Evolutionary conservation across 148 eudicot genomes (phyloP).

Genomic region (Mesembryanthemum crystallinum): DNA sequence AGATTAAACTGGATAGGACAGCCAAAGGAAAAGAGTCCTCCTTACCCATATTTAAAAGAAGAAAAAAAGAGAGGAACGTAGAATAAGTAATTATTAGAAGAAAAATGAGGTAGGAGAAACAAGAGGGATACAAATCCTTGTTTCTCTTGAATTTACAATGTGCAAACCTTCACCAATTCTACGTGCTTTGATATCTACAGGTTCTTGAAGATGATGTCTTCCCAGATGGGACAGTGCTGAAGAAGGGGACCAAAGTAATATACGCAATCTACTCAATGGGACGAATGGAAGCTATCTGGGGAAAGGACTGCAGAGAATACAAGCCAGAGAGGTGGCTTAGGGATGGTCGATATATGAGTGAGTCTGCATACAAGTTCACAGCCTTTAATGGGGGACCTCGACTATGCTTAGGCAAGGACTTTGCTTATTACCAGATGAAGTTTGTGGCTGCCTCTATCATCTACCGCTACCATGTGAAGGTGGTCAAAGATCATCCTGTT

Average conservation of each 20-base stretch:
- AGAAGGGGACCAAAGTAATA: conserved; percentile 83
- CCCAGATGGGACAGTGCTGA: conserved; percentile 82
- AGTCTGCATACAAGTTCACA: conserved; percentile 88
- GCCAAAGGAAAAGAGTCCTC: too few relatives aligned
- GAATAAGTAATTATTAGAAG: too few relatives aligned
- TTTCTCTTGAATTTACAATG: not conserved
- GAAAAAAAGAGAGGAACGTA: too few relatives aligned
- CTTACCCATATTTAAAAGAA: too few relatives aligned
- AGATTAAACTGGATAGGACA: too few relatives aligned
- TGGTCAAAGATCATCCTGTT: conserved; percentile 58
- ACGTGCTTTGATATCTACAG: conserved; percentile 30
- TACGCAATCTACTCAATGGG: conserved; percentile 95
- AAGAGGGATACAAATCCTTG: not conserved
- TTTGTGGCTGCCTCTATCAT: conserved; percentile 82
- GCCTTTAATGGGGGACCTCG: conserved; percentile 98
- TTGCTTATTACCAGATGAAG: conserved; percentile 97
- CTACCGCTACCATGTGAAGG: conserved; percentile 57
- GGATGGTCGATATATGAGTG: conserved; percentile 78
- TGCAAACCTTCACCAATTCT: not conserved
- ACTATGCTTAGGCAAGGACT: conserved; percentile 90
- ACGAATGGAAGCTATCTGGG: conserved; percentile 95
- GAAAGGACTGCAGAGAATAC: conserved; percentile 81
- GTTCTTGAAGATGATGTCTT: conserved; percentile 79
- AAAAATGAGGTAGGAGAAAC: not conserved
- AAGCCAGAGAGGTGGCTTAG: conserved; percentile 91